phyloP scores from a whole-genome alignment of 108 stramenopile species.

The Pseudonitzschia multiseries region DNA sequence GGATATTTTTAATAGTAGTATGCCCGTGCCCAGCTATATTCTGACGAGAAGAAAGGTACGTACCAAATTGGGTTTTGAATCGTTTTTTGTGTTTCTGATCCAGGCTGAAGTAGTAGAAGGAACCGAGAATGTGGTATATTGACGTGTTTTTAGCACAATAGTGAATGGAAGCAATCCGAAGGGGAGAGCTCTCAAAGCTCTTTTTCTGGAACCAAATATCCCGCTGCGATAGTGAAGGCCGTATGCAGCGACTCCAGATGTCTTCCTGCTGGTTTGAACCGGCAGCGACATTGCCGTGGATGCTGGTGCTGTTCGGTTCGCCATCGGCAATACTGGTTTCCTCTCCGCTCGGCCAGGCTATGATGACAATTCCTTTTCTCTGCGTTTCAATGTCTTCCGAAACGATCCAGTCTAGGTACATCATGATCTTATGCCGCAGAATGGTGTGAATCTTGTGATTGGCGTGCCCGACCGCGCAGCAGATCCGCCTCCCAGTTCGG shows the following conservation, averaged over 20 bases:
- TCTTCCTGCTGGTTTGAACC: not conserved
- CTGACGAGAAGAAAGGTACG: not conserved
- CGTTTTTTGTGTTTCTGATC: not conserved
- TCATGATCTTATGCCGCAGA: conserved; percentile 2
- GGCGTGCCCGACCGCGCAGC: conserved; percentile 1
- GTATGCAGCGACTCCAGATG: not conserved
- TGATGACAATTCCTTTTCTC: not conserved
- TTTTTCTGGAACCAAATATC: not conserved
- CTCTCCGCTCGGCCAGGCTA: conserved; percentile 12
- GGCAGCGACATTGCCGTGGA: not conserved
- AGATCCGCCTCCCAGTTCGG: not conserved
- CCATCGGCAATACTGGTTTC: not conserved
- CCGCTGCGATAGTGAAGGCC: not conserved
- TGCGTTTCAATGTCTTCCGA: conserved; percentile 20
- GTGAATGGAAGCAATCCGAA: not conserved
- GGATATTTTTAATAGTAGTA: not conserved
- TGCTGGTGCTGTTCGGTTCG: not conserved
- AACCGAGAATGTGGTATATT: not conserved
- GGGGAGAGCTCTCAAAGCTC: not conserved
- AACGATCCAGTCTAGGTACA: conserved; percentile 11
- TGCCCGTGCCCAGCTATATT: not conserved
- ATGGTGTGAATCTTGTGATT: not conserved
- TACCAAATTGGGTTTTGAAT: conserved; percentile 1
- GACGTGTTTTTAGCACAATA: not conserved
- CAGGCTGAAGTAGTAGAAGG: not conserved